Base-by-base conservation (phyloP, 306 rosid genomes). In the Trichosanthes truncata region DNA sequence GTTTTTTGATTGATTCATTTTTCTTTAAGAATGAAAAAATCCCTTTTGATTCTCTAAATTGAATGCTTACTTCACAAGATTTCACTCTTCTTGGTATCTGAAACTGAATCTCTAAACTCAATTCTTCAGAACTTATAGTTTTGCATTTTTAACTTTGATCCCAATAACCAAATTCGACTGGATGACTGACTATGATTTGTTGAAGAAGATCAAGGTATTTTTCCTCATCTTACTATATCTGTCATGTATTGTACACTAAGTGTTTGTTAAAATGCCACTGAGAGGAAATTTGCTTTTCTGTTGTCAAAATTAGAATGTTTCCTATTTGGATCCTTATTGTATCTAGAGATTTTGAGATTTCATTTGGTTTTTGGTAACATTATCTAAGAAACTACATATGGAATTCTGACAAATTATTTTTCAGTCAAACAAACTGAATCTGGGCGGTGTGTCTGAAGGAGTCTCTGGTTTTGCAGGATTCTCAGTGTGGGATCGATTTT, bases 121-220 rank as follows among this genome's bases (percentile, higher is more conserved):
- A n/a, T n/a, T n/a, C n/a, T n/a, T n/a, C n/a, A n/a, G n/a, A n/a
- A n/a, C n/a, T n/a, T n/a, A n/a, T n/a, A n/a, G n/a, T n/a, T n/a
- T n/a, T n/a, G n/a, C n/a, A n/a, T n/a, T n/a, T n/a, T n/a, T n/a
- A n/a, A n/a, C n/a, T n/a, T n/a, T n/a, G n/a, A n/a, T n/a, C n/a
- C n/a, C n/a, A n/a, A n/a, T n/a, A n/a, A n/a, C n/a, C n/a, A n/a
- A n/a, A n/a, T n/a, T n/a, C n/a, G n/a, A n/a, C n/a, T n/a, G 93
- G 71, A 94, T 94, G 98, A 94, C 97, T 79, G 97, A 97, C 86
- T 94, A 89, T 89, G 98, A 94, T 86, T 85, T 94, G 83, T 94
- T 94, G 69, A 94, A 87, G 85, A 94, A 88, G 87, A 92, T 94
- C 85, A 94, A 94, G 93, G 98, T 94, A 82, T 86, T 81, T 82